Evolutionary conservation across 2,329 filamentous ascomycete species (phyloP).

Genomic region (Alternaria brassicae): DNA sequence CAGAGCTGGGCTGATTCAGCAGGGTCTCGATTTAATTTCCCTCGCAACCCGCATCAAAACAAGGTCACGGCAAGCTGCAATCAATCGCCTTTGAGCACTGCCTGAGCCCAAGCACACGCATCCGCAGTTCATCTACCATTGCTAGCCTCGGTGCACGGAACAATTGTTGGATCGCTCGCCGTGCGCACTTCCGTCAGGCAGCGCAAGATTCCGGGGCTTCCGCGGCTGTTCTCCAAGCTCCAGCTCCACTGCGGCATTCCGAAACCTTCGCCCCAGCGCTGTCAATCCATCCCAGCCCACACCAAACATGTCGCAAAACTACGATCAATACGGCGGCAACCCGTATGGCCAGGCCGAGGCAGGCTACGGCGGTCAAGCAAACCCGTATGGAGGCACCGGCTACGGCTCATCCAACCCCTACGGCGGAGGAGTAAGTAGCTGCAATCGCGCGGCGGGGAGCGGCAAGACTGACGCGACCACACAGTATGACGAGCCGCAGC

Average conservation of each 20-base stretch:
- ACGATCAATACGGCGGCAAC: slow-evolving; percentile 58
- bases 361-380: slow-evolving; percentile 26
- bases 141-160: slow-evolving; percentile 8
- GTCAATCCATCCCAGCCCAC: slow-evolving; percentile 15
- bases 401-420: slow-evolving; percentile 44
- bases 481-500: slow-evolving; percentile 35
- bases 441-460: slow-evolving; percentile 14
- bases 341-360: slow-evolving; percentile 17
- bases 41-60: slow-evolving; percentile 22
- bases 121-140: slow-evolving; percentile 10
- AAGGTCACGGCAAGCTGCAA: slow-evolving; percentile 13
- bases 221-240: slow-evolving; percentile 29
- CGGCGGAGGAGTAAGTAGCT: slow-evolving; percentile 34
- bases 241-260: slow-evolving; percentile 30
- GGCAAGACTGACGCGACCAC: slow-evolving; percentile 14
- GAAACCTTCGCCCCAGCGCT: slow-evolving; percentile 21
- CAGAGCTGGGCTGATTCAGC: slow-evolving; percentile 18
- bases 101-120: not conserved
- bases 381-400: slow-evolving; percentile 50
- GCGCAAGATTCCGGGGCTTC: slow-evolving; percentile 37
- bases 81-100: slow-evolving; percentile 6
- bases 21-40: slow-evolving; percentile 22
- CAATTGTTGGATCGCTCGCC: not conserved
- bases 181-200: slow-evolving; percentile 18
- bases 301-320: slow-evolving; percentile 50